These are phyloP conservation scores for Conidiobolus incongruus DNA, from an alignment of 371 early-diverging fungal genomes.

Conservation along the genomic window DNA sequence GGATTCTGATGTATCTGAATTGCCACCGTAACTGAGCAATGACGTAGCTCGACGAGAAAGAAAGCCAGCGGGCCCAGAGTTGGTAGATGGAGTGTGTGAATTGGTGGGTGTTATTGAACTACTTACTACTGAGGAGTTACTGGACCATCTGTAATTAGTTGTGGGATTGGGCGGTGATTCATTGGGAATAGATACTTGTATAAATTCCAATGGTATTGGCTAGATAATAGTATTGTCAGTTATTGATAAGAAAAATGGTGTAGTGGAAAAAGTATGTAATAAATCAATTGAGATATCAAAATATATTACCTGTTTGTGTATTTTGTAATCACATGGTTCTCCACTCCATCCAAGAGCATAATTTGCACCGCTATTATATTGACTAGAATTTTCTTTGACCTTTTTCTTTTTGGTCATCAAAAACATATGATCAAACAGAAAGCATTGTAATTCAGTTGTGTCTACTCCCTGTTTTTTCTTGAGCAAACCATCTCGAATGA, in stretches of 20 bases:
- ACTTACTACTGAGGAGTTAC: no score
- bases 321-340: conserved; percentile 36
- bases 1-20: not conserved
- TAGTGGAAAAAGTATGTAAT: no score
- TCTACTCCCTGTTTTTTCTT: conserved; percentile 41
- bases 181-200: conserved; percentile 37
- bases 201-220: conserved; percentile 53
- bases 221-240: no score
- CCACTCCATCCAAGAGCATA: no score
- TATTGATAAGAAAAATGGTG: no score
- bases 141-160: no score
- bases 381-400: conserved; percentile 11
- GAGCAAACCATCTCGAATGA: conserved; percentile 60
- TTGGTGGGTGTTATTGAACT: no score
- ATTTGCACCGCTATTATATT: no score
- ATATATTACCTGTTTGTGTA: conserved; percentile 19
- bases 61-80: not conserved
- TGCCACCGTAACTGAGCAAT: conserved; percentile 9
- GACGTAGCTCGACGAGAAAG: conserved; percentile 11
- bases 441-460: conserved; percentile 39
- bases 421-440: conserved; percentile 68
- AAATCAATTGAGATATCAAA: not conserved
- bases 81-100: no score
- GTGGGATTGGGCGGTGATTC: conserved; percentile 6
- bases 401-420: conserved; percentile 47